Evolutionary conservation across 2,329 filamentous ascomycete species (phyloP), one percentile per base, ranked within the genome.

Genomic region (Raffaelea arxii): DNA sequence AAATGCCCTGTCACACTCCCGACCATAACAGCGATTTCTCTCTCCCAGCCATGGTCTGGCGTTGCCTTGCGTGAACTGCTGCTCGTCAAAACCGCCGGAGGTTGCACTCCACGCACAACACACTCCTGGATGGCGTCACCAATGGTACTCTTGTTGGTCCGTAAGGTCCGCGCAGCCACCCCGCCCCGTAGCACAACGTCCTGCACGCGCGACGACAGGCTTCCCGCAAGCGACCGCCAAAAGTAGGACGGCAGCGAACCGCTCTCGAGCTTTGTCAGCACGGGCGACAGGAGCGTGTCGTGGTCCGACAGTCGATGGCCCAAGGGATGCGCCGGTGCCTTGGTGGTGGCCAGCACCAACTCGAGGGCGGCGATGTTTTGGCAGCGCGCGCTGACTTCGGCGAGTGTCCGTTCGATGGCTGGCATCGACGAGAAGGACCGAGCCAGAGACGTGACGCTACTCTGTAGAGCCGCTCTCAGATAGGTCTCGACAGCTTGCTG

Each of bases 11-110:
- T 72, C 6, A 96, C 80, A 56, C 86, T 86, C 44, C 86, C 84
- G 37, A 94, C 85, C 91, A 97, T 96, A 41, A 97, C 90, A 2
- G 90, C 89, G 41, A 90, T 84, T 66, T 97, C 92, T 35, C 91
- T 77, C 58, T 96, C 91, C 87, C 88, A 96, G 47, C 70, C 75
- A 6, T 18, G 7, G 14, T 18, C 68, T 70, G 36, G n/a, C 25
- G 6, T 42, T 24, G 25, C 24, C 22, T 14, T n/a, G 16, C 4
- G 24, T 42, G 27, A 36, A 24, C 35, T 23, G 21, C 36, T 46
- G 24, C 37, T 30, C 10, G 55, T 62, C 40, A 78, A 59, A 0
- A 71, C 75, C 14, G 71, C 74, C 2, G 87, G 86, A 43, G 84
- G 60, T 60, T 82, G 78, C 30, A 81, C 84, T 0, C 91, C 91